Evolutionary conservation across 495 filamentous ascomycete genomes (phyloP), one percentile per base, ranked within the genome.

Genomic region (Sporormia fimetaria): DNA sequence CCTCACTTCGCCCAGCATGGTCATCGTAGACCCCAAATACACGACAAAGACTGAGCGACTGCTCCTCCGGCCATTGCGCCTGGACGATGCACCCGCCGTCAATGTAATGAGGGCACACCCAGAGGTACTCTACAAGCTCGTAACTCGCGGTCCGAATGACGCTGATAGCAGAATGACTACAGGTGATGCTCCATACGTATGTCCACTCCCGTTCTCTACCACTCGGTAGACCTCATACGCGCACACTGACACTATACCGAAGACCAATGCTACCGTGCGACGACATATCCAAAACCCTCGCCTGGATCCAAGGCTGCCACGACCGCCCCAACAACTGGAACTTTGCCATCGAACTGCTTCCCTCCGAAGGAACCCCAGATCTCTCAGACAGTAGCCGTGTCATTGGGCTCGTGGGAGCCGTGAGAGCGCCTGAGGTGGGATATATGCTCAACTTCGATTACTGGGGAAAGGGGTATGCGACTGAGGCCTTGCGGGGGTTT

Each of bases 321-420:
- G 33, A 35, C 27, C 34, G 33, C 22, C 21, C 33, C 26, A 44
- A 48, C 14, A 28, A 24, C 42, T 52, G 48, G 48, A 56, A 47
- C 34, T 56, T 56, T 34, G 16, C 23, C 25, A 47, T 56, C 28
- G 53, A 56, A 38, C 50, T 56, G 11, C 50, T 56, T 4, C 53
- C 49, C 21, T 27, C 29, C 10, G 20, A 16, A n/a, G 3, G 6
- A 20, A 33, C 16, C 7, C 29, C 17, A 12, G 0, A 21, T 7
- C 33, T 24, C 9, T n/a, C 14, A 24, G 27, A n/a, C 33, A 33
- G 6, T 21, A 39, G 43, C 23, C 49, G 42, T 18, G 49, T 56
- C 28, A 56, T 56, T 17, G 53, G 53, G 15, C 15, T 49, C 8
- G 40, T 56, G 14, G 53, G 53, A 8, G 50, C 50, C 6, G 40